Conservation (phyloP, 768 basidiomycete genomes). For the Hydnomerulius pinastri region DNA sequence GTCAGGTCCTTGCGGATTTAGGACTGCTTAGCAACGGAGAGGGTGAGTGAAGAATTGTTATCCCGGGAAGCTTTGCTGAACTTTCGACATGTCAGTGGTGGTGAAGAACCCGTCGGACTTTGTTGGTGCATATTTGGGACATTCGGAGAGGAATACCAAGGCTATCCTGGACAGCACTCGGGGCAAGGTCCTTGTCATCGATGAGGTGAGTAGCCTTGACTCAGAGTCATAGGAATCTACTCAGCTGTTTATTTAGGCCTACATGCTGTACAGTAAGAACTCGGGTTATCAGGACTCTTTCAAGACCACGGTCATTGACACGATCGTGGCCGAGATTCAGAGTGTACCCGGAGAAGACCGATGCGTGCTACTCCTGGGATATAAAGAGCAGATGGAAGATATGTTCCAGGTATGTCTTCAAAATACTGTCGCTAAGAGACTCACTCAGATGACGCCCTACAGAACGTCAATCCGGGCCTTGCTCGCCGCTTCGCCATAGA, state of each 20-base stretch:
- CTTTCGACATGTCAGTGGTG: constrained; percentile 43
- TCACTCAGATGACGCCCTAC: not conserved
- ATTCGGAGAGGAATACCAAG: constrained; percentile 66
- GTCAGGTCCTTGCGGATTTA: constrained; percentile 60
- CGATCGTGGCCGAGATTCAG: constrained; percentile 74
- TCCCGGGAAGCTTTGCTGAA: not conserved
- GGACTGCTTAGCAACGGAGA: constrained; percentile 72
- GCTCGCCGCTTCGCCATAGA: constrained; percentile 69
- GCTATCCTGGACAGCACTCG: constrained; percentile 56
- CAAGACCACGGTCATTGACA: constrained; percentile 73
- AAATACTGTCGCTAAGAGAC: not conserved
- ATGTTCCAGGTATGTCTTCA: constrained; percentile 67
- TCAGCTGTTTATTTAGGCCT: constrained; percentile 47
- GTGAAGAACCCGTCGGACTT: constrained; percentile 72
- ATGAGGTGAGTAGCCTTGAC: constrained; percentile 46
- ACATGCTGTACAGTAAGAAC: constrained; percentile 57
- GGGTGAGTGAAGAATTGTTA: constrained; percentile 40
- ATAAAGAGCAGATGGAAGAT: constrained; percentile 65
- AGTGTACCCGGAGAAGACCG: constrained; percentile 69
- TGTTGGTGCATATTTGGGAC: constrained; percentile 56
- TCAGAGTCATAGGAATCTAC: not conserved
- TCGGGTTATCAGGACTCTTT: constrained; percentile 44
- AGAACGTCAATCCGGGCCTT: constrained; percentile 74
- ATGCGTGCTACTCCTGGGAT: constrained; percentile 65
- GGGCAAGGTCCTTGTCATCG: constrained; percentile 72